phyloP scores from a whole-genome alignment of 1,284 basidiomycete species.

The Xerocomus minutiporus region DNA sequence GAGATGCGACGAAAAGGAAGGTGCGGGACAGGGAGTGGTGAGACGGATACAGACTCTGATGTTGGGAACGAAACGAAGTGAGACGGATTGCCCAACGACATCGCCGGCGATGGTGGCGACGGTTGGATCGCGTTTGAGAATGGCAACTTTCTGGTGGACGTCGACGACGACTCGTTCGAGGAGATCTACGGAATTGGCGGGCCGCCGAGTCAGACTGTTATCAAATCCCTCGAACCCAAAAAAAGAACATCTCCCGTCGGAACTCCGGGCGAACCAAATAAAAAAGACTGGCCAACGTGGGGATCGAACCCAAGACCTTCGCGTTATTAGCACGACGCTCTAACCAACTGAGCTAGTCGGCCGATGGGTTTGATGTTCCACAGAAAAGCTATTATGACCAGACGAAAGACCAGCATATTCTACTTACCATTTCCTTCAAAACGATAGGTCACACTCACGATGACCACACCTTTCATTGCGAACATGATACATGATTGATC shows the following conservation, averaged over 20 bases:
- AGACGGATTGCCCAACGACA: constrained; percentile 15
- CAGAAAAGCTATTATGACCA: too few species aligned
- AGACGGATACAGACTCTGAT: constrained; percentile 20
- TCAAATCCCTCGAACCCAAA: constrained; percentile 19
- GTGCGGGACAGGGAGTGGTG: constrained; percentile 37
- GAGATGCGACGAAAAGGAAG: constrained; percentile 75
- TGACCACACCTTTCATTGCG: too few species aligned
- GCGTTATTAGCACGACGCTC: constrained; percentile 32
- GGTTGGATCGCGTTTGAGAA: constrained; percentile 10
- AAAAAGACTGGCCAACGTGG: constrained; percentile 28
- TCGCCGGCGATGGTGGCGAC: constrained; percentile 12
- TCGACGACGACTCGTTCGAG: neutral
- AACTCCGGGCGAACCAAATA: neutral
- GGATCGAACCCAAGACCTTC: constrained; percentile 34
- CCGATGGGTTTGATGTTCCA: neutral
- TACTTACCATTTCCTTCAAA: too few species aligned
- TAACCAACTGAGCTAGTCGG: constrained; percentile 29
- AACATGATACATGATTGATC: too few species aligned
- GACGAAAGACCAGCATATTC: too few species aligned
- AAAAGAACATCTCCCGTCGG: constrained; percentile 4
- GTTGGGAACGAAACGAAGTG: constrained; percentile 28
- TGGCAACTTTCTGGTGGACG: constrained; percentile 1
- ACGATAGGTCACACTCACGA: too few species aligned
- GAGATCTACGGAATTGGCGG: constrained; percentile 11
- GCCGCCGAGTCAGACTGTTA: constrained; percentile 18